Base-by-base conservation (phyloP, 2,329 filamentous ascomycete genomes). In the Fusarium globosum region DNA sequence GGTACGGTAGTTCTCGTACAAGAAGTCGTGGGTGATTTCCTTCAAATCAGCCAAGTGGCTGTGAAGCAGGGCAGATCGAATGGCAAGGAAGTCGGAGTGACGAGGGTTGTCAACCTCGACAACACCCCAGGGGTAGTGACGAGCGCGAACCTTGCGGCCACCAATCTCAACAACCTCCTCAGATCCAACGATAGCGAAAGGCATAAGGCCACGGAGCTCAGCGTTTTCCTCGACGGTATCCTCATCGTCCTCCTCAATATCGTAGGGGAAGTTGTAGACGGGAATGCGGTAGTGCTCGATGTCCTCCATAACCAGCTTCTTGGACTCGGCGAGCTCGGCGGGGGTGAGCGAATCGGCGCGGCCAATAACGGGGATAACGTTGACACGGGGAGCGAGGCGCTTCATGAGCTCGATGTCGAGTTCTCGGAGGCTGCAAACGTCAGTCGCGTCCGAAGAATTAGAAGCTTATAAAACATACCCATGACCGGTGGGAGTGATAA, bases 1-100 rank as follows among this genome's bases (percentile, higher is more conserved):
- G 81, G 96, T 99, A 94, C 96, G 95, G 90, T 99, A 99, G 87
- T 99, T 99, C 85, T 99, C 96, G 87, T 99, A 99, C 75, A 99
- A 88, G 92, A 99, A 99, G 85, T 99, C 96, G 85, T 99, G 96
- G 59, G 96, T 99, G 82, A 99, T 99, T 85, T 99, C 96, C 91
- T 99, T 99, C 80, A 99, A 87, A 84, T 99, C 96, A 71, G 96
- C 96, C 82, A 99, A 87, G 88, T 99, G 96, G 86, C 95, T 98
- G 89, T 99, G 96, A 72, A 99, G 90, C 65, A 99, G 92, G 63
- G 96, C 96, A 68, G 95, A 98, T 82, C 96, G 93, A 81, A 99
- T 97, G 75, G 96, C 96, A 76, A 99, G 87, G 89, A 99, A 99
- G 85, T 99, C 96, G 53, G 95, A 98, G 88, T 99, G 96, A 81